Base-by-base conservation (phyloP, 139 green algal species). In the Chlamydomonas schloesseri region DNA sequence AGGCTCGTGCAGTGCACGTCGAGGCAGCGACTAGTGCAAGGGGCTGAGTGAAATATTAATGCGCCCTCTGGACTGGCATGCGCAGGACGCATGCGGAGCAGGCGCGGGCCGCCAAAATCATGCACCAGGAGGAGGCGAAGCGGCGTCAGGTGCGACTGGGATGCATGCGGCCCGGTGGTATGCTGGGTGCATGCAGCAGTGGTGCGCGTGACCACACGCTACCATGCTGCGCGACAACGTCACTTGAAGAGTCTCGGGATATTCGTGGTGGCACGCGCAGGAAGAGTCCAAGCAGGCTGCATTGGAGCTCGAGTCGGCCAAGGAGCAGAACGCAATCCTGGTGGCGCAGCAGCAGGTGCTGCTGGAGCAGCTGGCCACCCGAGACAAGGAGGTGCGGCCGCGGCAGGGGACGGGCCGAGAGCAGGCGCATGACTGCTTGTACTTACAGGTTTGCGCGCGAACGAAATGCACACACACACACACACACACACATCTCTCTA, bases 81-180 rank as follows among this genome's bases (percentile, higher is more conserved):
- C 33, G 55, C 69, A 87, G 81, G 68, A 36, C 26, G 18, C 69
- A 87, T 10, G 81, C 81, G 0, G 81, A 87, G 69, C 81, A 87
- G 29, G 81, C 69, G 11, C 68, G 69, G 10, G 33, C 69, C 26
- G 81, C 81, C 13, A 42, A 28, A 17, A 58, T 73, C 53, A 87
- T 90, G 57, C 50, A 83, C 71, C 58, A 86, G n/a, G 80, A 87
- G 71, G 86, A 90, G 78, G 55, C 37, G 0, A 73, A 53, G 79
- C 71, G 64, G 15, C 86, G 86, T 0, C 57, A 82, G 71, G 86
- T 83, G 62, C 34, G 71, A 50, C 42, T 42, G 31, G 18, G n/a
- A n/a, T n/a, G n/a, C n/a, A n/a, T n/a, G n/a, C n/a, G n/a, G n/a
- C n/a, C n/a, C n/a, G n/a, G n/a, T n/a, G n/a, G n/a, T n/a, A n/a